Percentiles rank a stretch among this genome's conserved stretches.
Conservation (phyloP, 2,329 filamentous ascomycete species). For the Pyricularia sp. region DNA sequence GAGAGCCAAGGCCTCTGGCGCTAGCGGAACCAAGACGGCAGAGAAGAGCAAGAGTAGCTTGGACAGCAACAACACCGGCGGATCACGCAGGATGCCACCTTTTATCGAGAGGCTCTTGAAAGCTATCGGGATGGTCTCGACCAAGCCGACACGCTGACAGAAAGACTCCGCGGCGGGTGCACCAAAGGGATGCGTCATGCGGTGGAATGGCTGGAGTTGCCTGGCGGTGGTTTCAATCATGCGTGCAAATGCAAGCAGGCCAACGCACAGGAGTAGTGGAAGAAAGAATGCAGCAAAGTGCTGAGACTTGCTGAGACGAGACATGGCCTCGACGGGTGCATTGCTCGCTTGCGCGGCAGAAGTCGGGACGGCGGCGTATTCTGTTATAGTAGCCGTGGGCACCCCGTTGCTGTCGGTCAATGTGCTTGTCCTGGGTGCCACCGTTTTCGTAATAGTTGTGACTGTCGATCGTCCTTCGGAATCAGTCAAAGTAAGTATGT, state of each 20-base stretch:
- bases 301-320: conserved; percentile 17
- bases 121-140: conserved; percentile 10
- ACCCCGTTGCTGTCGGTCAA: conserved; percentile 10
- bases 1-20: conserved; percentile 19
- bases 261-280: conserved; percentile 23
- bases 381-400: conserved; percentile 12
- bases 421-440: conserved; percentile 7
- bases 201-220: conserved; percentile 29
- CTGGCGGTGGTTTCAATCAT: conserved; percentile 25
- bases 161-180: conserved; percentile 21
- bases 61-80: conserved; percentile 3
- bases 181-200: conserved; percentile 20
- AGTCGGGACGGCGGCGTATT: conserved; percentile 8
- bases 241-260: conserved; percentile 24
- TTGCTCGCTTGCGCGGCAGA: not conserved
- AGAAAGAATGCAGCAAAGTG: conserved; percentile 27
- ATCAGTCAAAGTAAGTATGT: conserved; percentile 18
- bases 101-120: not conserved
- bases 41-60: conserved; percentile 2
- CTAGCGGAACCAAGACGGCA: conserved; percentile 18
- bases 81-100: not conserved
- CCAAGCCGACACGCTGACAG: conserved; percentile 15
- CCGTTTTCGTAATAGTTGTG: conserved; percentile 9
- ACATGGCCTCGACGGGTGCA: not conserved
- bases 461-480: conserved; percentile 7